Evolutionary conservation across 805 yeast species (phyloP).

Genomic region (Candida quercuum): DNA sequence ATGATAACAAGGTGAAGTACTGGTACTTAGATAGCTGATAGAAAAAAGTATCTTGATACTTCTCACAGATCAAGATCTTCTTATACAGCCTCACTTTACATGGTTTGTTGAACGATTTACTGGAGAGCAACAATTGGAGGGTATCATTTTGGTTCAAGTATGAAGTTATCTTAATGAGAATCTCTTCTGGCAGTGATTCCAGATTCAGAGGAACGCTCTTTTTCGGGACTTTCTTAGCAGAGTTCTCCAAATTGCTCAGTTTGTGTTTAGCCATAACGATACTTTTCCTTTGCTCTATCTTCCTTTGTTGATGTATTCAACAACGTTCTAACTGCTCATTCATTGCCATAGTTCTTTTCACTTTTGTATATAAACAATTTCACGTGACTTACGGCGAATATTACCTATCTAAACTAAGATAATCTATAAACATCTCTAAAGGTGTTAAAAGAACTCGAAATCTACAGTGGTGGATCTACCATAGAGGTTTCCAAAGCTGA

Average conservation of each 20-base stretch:
- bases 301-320: too few species aligned
- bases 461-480: too few species aligned
- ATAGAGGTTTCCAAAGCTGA: too few species aligned
- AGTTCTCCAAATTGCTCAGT: background rate
- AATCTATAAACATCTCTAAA: too few species aligned
- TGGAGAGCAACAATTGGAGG: constrained; percentile 7
- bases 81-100: constrained; percentile 17
- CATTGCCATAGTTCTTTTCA: too few species aligned
- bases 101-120: constrained; percentile 11
- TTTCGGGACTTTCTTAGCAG: background rate
- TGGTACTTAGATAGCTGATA: constrained; percentile 5
- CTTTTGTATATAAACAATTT: too few species aligned
- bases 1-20: constrained; percentile 12
- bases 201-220: constrained; percentile 2
- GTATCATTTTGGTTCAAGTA: constrained; percentile 15
- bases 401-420: too few species aligned
- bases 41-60: constrained; percentile 18
- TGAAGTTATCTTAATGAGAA: constrained; percentile 9
- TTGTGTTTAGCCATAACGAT: background rate
- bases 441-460: too few species aligned
- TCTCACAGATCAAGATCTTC: constrained; percentile 19
- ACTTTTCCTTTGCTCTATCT: too few species aligned
- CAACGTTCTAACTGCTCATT: too few species aligned
- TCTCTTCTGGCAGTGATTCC: constrained; percentile 14
- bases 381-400: too few species aligned